Base-by-base conservation (phyloP, 306 rosid genomes). In the Inga oerstediana region DNA sequence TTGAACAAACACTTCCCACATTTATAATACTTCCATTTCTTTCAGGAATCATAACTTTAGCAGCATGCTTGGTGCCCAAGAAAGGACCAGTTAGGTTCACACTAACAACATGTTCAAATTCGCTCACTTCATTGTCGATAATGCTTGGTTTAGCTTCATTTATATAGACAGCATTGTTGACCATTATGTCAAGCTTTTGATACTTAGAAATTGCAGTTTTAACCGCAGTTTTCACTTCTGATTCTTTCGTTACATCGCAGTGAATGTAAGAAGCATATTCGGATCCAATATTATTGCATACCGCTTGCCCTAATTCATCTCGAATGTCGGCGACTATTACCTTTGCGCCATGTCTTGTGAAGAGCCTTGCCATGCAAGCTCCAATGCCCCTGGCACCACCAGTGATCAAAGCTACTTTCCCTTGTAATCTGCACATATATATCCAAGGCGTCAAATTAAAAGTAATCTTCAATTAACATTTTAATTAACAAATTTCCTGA, bases 131-230 rank as follows among this genome's bases (percentile, higher is more conserved):
- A 30, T 72, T 56, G 20, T 81, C 87, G 0, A 83, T 20, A 66
- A 90, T 89, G 84, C 66, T 74, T n/a, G 83, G 83, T 24, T 88
- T 84, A 1, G 46, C 43, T 14, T 19, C 27, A n/a, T 35, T 84
- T 0, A 0, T 0, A 10, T 69, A 2, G 2, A 14, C 82, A 5
- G 93, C 94, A 4, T 92, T 92, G 79, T 85, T 92, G 82, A 82
- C 61, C 88, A 89, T 82, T 65, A 90, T 89, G 82, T 92, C 97
- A 0, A 92, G 83, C 75, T 84, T 83, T 22, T 88, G 84, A 10
- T 86, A 62, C 62, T 85, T 75, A 32, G 72, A 79, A 48, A 87
- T n/a, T 1, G 78, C 51, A 22, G 34, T 19, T 34, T 82, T 69
- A 6, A 77, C 58, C 5, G 56, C 78, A 30, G 37, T 59, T 41